These are phyloP conservation scores for Parachaetomium inaequale DNA, from an alignment of 495 filamentous ascomycete species.

Conservation along the genomic window DNA sequence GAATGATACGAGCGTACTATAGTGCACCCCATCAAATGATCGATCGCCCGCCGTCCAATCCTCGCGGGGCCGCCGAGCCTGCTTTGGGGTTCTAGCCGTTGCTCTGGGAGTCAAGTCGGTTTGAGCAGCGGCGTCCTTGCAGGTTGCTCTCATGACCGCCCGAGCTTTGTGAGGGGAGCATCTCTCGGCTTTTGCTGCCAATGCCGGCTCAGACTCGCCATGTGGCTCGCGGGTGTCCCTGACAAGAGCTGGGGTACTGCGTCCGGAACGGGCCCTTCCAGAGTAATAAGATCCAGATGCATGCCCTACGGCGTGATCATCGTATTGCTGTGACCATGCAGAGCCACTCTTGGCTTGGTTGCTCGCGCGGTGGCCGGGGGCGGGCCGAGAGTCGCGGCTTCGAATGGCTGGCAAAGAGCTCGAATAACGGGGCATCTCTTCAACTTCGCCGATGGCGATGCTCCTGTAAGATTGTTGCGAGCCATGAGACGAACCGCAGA, in stretches of 20 bases:
- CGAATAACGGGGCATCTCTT: not conserved
- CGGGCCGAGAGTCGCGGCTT: not conserved
- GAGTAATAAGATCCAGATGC: not conserved
- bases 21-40: not conserved
- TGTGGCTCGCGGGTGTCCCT: not conserved
- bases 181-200: too few relatives aligned
- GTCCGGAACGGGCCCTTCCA: not conserved
- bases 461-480: not conserved
- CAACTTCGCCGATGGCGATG: not conserved
- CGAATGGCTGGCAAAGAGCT: not conserved
- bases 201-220: not conserved
- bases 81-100: not conserved
- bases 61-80: not conserved
- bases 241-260: not conserved
- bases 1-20: not conserved
- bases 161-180: not conserved
- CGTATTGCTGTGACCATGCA: slow-evolving; percentile 33
- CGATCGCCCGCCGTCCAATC: not conserved
- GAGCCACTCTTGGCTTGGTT: slow-evolving; percentile 27
- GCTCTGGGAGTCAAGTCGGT: not conserved
- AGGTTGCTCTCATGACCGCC: not conserved
- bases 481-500: not conserved
- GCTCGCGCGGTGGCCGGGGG: not conserved
- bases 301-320: not conserved
- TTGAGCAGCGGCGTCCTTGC: slow-evolving; percentile 12